phyloP scores from a whole-genome alignment of 2,329 filamentous ascomycete genomes.

The Myotisia sp. region DNA sequence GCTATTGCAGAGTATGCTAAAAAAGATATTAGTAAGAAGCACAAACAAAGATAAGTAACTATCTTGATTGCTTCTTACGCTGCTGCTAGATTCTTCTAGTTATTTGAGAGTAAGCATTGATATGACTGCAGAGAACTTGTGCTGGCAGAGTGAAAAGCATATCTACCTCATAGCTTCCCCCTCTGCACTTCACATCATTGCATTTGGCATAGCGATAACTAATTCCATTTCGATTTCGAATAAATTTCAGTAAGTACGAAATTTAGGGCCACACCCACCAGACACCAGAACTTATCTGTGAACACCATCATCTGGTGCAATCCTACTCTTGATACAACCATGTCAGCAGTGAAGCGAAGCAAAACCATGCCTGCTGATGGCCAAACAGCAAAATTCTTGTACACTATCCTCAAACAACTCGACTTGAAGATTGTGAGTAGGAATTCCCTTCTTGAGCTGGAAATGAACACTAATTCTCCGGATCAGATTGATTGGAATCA shows the following conservation, averaged over 20 bases:
- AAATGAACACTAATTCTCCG: not conserved
- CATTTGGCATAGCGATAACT: no score
- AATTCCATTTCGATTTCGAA: no score
- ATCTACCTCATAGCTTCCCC: conserved; percentile 1
- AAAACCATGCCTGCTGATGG: conserved; percentile 36
- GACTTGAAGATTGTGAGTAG: conserved; percentile 36
- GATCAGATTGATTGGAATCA: conserved; percentile 39
- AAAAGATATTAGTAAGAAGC: no score
- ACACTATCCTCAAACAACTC: conserved; percentile 42
- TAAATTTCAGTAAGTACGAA: no score
- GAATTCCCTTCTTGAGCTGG: conserved; percentile 4
- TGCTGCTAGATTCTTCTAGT: conserved; percentile 3
- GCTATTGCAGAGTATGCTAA: no score
- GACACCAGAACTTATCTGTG: no score
- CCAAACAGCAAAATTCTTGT: conserved; percentile 39
- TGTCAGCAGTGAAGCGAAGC: conserved; percentile 25
- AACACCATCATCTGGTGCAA: no score
- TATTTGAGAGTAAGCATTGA: not conserved
- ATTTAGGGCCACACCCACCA: no score
- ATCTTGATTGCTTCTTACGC: not conserved
- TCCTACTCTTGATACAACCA: conserved; percentile 7
- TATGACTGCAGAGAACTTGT: not conserved
- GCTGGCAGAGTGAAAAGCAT: conserved; percentile 1
- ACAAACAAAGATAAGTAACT: conserved; percentile 2
- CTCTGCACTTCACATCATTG: conserved; percentile 1